These are phyloP conservation scores for Cornus suecica DNA, from an alignment of 148 eudicot genomes.

Conservation along the genomic window DNA sequence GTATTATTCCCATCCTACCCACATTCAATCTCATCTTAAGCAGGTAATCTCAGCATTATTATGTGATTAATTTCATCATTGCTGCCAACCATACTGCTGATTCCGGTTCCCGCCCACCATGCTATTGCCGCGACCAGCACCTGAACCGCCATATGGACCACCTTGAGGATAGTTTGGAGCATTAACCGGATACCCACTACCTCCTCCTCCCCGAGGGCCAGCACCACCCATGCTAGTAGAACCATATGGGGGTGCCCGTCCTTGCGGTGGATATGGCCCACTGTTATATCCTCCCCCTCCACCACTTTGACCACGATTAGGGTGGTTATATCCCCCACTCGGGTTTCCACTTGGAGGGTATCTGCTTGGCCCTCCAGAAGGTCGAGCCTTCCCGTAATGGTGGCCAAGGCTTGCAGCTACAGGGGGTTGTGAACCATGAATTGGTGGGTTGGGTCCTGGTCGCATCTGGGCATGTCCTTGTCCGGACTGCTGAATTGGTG, in stretches of 20 bases:
- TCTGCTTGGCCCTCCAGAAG: slow-evolving; percentile 60
- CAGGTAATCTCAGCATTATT: not conserved
- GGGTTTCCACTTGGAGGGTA: slow-evolving; percentile 56
- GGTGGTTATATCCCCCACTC: slow-evolving; percentile 45
- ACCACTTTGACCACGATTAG: slow-evolving; percentile 54
- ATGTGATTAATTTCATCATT: slow-evolving; percentile 12
- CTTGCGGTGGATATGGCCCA: slow-evolving; percentile 68
- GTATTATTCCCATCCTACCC: not conserved
- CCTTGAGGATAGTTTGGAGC: slow-evolving; percentile 41
- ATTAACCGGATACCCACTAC: slow-evolving; percentile 51
- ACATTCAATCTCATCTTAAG: not conserved
- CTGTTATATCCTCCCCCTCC: slow-evolving; percentile 54
- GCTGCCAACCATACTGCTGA: slow-evolving; percentile 59
- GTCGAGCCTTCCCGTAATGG: slow-evolving; percentile 65
- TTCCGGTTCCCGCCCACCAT: slow-evolving; percentile 48
- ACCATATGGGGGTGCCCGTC: slow-evolving; percentile 57
- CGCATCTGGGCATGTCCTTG: slow-evolving; percentile 61
- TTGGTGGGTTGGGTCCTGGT: slow-evolving; percentile 54
- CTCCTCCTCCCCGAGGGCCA: slow-evolving; percentile 58
- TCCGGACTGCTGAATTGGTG: slow-evolving; percentile 66
- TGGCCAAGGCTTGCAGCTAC: slow-evolving; percentile 54
- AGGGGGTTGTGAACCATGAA: slow-evolving; percentile 55
- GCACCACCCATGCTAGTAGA: slow-evolving; percentile 41
- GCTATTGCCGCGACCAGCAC: slow-evolving; percentile 50
- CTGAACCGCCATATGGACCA: slow-evolving; percentile 50